Base-by-base conservation (phyloP, 2,329 filamentous ascomycete species). In the Paracoccidioides brasiliensis region DNA sequence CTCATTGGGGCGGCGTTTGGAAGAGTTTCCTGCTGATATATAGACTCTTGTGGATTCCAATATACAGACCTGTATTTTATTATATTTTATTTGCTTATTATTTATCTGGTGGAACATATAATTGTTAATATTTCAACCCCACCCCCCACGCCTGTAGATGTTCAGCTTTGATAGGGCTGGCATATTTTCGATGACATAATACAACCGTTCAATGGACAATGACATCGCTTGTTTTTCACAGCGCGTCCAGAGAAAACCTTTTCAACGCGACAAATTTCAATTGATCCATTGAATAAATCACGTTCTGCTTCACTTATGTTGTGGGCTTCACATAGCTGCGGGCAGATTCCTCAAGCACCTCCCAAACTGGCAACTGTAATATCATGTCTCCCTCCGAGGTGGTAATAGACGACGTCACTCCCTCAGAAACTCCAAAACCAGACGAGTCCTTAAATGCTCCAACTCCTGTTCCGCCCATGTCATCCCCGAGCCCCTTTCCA, bases 361-460 rank as follows among this genome's bases (percentile, higher is more conserved):
- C 6, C 12, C 5, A 51, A 51, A 9, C 10, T 2, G 22, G 6
- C 9, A 40, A 28, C 37, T 6, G 28, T 14, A 52, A 42, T 43
- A 42, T 43, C 22, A 52, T 52, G 50, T 22, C 38, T 32, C 50
- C 28, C 22, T 52, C 50, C 4, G 30, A 52, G 2, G 22, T 12
- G n/a, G 37, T 42, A 43, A 32, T 38, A 5, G 28, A 22, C 10
- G 4, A 37, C 28, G 28, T 52, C 38, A 42, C 50, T 32, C 14
- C 50, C 22, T 52, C 50, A 42, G 37, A 52, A 52, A 52, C 50
- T 30, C 50, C 50, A 41, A 41, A 52, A 15, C 50, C 38, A 42
- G 33, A 33, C 14, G 46, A 44, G 4, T 44, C 28, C 33, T 33
- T 14, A 50, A 65, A 63, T 62, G 63, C 64, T 59, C 57, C 60